Base-by-base conservation (phyloP, 2,329 filamentous ascomycete genomes). In the Penicillium sp. region DNA sequence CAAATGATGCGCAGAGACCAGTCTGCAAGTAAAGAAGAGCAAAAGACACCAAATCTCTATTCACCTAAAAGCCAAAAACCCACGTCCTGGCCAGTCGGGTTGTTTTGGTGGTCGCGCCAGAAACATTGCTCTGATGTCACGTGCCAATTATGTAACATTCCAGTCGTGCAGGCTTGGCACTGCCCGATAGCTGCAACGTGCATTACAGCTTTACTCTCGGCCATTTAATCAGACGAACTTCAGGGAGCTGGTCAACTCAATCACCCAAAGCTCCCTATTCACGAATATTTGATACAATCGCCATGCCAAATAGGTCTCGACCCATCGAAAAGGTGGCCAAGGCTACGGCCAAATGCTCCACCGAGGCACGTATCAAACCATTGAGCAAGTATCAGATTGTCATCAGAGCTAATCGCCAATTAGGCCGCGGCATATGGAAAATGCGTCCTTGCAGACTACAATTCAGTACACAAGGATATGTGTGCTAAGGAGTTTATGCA, bases 381-480 rank as follows among this genome's bases (percentile, higher is more conserved):
- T 39, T 9, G 49, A 18, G 41, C 24, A 7, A 41, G 31, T 27
- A 33, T 35, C 14, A 13, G 40, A 24, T 37, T 43, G 13, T 35
- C 37, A 39, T 51, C 50, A 47, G 33, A 57, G 52, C 55, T 67
- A 65, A 66, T 62, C 40, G 35, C 43, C 56, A 51, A 53, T 57
- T 63, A 98, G 94, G 89, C 91, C 54, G 83, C 91, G 2, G 81
- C 85, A 13, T 99, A 98, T 71, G 95, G 94, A 66, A 93, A 92
- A 81, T 99, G 95, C 74, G 88, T 99, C 64, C 85, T 94, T 52
- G 86, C 87, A 40, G 94, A 98, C 72, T 98, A 96, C 78, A 94
- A 94, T 72, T 86, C 92, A 4, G 86, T 96, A 3, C 85, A 92
- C 68, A 96, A 96, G 73, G 91, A 97, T 72, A 95, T 95, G 81